phyloP scores from a whole-genome alignment of 768 basidiomycete species.

The Tricholoma terreum region DNA sequence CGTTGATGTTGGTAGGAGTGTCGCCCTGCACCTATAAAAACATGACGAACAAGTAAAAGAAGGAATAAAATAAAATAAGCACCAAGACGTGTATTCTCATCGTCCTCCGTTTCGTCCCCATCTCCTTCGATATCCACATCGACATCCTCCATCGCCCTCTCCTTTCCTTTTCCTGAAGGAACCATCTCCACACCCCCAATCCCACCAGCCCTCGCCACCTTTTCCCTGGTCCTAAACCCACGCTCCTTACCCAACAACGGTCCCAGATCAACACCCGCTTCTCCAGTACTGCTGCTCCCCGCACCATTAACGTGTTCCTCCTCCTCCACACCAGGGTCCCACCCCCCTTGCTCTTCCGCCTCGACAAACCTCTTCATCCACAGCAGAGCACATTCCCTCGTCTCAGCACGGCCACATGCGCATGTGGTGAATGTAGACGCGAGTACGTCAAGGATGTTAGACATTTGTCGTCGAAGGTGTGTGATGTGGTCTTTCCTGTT shows the following conservation, averaged over 20 bases:
- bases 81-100: background rate
- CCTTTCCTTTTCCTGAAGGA: background rate
- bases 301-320: background rate
- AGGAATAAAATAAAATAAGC: background rate
- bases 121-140: constrained; percentile 7
- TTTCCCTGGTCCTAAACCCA: constrained; percentile 62
- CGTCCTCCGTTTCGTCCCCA: constrained; percentile 12
- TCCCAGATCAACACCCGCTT: constrained; percentile 46
- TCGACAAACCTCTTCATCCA: constrained; percentile 66
- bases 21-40: too few species aligned
- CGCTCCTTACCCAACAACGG: constrained; percentile 59
- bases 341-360: constrained; percentile 2
- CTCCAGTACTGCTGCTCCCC: background rate
- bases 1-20: too few species aligned
- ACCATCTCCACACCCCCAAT: constrained; percentile 61
- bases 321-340: background rate
- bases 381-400: constrained; percentile 59
- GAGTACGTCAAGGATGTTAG: constrained; percentile 67
- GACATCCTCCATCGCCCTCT: background rate
- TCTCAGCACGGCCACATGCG: constrained; percentile 57
- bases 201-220: constrained; percentile 54
- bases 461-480: constrained; percentile 62
- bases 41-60: background rate
- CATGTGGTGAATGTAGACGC: constrained; percentile 72
- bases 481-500: constrained; percentile 44